Conservation (phyloP, 2,329 filamentous ascomycete species). For the Fusarium sp. region DNA sequence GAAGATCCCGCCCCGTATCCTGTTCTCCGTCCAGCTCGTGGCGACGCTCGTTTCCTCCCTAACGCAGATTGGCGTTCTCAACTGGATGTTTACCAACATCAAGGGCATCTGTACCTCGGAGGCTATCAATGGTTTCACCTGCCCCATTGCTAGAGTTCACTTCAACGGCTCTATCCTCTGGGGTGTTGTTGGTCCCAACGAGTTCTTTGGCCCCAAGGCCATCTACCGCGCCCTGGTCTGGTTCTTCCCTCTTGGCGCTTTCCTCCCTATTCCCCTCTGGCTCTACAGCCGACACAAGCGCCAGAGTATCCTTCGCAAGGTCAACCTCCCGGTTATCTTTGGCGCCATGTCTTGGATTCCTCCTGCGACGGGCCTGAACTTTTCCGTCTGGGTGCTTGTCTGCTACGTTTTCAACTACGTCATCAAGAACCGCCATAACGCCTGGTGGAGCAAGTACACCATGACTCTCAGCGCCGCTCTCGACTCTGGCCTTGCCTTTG, state of each 20-base stretch:
- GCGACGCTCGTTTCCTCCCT: conserved; percentile 81
- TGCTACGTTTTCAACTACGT: conserved; percentile 87
- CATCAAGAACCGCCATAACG: conserved; percentile 74
- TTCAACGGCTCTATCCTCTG: conserved; percentile 92
- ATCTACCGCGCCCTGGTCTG: conserved; percentile 83
- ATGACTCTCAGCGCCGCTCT: conserved; percentile 88
- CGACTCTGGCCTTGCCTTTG: conserved; percentile 85
- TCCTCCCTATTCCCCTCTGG: conserved; percentile 81
- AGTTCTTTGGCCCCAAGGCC: conserved; percentile 83
- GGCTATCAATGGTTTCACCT: conserved; percentile 89
- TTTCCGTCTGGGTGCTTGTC: conserved; percentile 86
- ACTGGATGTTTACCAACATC: conserved; percentile 89
- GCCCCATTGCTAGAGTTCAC: conserved; percentile 86
- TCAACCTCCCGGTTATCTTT: conserved; percentile 86
- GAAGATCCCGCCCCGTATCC: conserved; percentile 84
- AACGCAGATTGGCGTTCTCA: conserved; percentile 85
- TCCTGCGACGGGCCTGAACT: conserved; percentile 87
- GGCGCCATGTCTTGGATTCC: conserved; percentile 89
- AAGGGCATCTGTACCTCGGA: conserved; percentile 80
- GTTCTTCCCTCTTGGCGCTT: conserved; percentile 82
- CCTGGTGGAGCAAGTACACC: conserved; percentile 93
- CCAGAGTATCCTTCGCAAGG: conserved; percentile 75
- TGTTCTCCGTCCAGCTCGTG: conserved; percentile 82
- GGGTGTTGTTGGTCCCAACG: conserved; percentile 85
- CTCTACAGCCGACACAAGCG: conserved; percentile 71